Conservation (phyloP, 73 alveolate species). For the Chromera velia region DNA sequence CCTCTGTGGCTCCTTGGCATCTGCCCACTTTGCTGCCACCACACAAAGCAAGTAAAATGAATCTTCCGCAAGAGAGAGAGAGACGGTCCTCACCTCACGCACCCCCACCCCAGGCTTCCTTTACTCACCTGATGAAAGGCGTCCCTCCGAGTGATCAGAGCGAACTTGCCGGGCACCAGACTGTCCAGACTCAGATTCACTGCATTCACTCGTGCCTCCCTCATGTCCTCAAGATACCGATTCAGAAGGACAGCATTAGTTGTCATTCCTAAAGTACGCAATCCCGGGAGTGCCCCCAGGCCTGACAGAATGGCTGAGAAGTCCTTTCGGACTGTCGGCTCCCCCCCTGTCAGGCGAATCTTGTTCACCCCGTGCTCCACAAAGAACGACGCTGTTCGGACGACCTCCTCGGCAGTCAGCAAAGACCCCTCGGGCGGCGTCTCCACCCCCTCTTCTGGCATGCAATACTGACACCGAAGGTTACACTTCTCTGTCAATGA, state of each 20-base stretch:
- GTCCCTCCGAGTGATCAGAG: constrained; percentile 40
- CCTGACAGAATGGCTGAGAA: constrained; percentile 10
- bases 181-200: constrained; percentile 45
- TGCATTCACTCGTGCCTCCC: constrained; percentile 38
- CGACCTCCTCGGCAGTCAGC: constrained; percentile 27
- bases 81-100: no score
- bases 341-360: constrained; percentile 55
- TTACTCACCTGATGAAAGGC: constrained; percentile 14
- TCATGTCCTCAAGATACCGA: constrained; percentile 22
- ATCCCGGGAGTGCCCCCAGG: not conserved
- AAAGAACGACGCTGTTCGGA: constrained; percentile 17
- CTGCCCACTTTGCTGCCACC: no score
- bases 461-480: constrained; percentile 50
- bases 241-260: constrained; percentile 37
- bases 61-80: no score
- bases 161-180: constrained; percentile 40
- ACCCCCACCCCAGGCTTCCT: no score
- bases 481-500: constrained; percentile 48
- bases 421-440: constrained; percentile 19
- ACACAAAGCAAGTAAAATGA: no score
- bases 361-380: constrained; percentile 32
- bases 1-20: no score
- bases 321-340: constrained; percentile 50
- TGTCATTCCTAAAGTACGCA: constrained; percentile 45
- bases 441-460: constrained; percentile 56